Conservation (phyloP, 495 filamentous ascomycete genomes). For the Xylaria intraflava region DNA sequence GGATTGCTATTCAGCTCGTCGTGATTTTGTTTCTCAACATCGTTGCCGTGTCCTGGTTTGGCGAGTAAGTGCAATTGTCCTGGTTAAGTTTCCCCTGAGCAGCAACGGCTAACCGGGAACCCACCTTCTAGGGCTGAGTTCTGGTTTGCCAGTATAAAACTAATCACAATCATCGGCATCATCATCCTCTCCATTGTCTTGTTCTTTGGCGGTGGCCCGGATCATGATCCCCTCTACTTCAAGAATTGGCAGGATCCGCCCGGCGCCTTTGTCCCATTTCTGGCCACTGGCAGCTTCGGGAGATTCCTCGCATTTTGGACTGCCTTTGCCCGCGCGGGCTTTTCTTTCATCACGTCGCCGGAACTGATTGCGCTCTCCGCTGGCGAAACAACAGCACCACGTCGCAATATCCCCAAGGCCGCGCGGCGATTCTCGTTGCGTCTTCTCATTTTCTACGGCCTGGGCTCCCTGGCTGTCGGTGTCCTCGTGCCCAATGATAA, state of each 20-base stretch:
- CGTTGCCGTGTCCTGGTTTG: conserved; percentile 48
- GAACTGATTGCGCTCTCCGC: conserved; percentile 58
- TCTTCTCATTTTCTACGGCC: conserved; percentile 66
- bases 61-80: conserved; percentile 33
- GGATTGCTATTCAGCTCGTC: conserved; percentile 50
- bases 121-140: conserved; percentile 44
- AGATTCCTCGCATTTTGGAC: conserved; percentile 45
- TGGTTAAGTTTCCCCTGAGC: neutral
- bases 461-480: conserved; percentile 65
- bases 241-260: conserved; percentile 61
- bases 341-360: conserved; percentile 45
- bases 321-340: conserved; percentile 39
- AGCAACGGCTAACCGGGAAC: conserved; percentile 1
- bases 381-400: conserved; percentile 70
- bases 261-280: conserved; percentile 60
- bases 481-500: conserved; percentile 56
- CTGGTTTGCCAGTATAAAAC: conserved; percentile 60
- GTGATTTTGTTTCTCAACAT: conserved; percentile 41
- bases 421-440: conserved; percentile 65
- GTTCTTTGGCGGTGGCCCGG: conserved; percentile 58
- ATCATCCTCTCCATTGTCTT: conserved; percentile 68
- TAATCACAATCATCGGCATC: conserved; percentile 62
- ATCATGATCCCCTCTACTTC: conserved; percentile 54
- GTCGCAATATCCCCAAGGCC: conserved; percentile 65
- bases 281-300: conserved; percentile 42